phyloP scores from a whole-genome alignment of 371 early-diverging fungal species.

The Parasitella parasitica region DNA sequence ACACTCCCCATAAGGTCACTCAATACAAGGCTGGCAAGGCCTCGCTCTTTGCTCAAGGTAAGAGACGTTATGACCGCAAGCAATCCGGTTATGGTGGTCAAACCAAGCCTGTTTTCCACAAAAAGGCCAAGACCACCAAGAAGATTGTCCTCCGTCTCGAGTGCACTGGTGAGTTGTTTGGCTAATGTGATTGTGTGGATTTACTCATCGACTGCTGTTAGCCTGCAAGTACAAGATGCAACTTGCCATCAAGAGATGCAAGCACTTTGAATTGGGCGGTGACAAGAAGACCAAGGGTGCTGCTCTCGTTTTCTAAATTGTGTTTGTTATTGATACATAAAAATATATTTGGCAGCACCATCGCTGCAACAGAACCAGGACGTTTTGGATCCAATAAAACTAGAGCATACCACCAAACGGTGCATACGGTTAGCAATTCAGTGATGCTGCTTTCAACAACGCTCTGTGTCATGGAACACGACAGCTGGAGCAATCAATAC shows the following conservation, averaged over 20 bases:
- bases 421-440: background rate
- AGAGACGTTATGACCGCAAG: constrained; percentile 68
- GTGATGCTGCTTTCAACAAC: no score
- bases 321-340: background rate
- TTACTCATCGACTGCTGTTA: no score
- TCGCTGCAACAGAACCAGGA: constrained; percentile 5
- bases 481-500: background rate
- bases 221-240: constrained; percentile 98
- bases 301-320: constrained; percentile 74
- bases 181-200: no score
- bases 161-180: constrained; percentile 77
- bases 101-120: constrained; percentile 98
- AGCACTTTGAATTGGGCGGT: constrained; percentile 99
- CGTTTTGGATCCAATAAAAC: no score
- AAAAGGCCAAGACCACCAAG: constrained; percentile 98
- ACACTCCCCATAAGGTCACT: constrained; percentile 98
- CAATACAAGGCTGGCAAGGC: constrained; percentile 99
- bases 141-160: constrained; percentile 99
- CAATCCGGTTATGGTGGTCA: constrained; percentile 99
- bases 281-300: constrained; percentile 92
- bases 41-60: constrained; percentile 97
- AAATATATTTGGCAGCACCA: no score
- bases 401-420: background rate
- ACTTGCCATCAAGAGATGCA: constrained; percentile 97
- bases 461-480: background rate